A percentile compares a stretch with the other conserved stretches of the same genome.
Conservation (phyloP, 768 basidiomycete genomes). For the Epithele typhae region DNA sequence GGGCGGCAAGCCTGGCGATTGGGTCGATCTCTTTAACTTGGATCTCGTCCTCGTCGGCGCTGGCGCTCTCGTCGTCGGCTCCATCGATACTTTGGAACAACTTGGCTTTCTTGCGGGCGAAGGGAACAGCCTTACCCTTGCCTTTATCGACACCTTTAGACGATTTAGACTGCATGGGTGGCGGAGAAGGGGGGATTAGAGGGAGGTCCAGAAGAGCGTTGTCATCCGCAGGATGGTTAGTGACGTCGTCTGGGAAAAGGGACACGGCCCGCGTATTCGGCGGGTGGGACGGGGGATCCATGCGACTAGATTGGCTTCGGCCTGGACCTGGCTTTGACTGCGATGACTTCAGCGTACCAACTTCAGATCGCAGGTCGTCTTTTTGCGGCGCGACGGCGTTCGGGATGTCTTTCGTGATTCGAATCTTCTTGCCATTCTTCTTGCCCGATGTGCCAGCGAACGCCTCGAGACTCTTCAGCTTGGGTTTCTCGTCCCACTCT, state of each 20-base stretch:
- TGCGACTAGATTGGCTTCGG: background rate
- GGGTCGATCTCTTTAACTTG: slow-evolving; percentile 28
- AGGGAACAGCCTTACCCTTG: slow-evolving; percentile 35
- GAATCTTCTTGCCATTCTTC: too few relatives aligned
- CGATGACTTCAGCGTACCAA: slow-evolving; percentile 9
- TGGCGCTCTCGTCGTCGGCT: slow-evolving; percentile 21
- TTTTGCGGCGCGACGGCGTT: slow-evolving; percentile 19
- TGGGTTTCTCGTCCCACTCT: slow-evolving; percentile 15
- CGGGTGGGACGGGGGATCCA: slow-evolving; percentile 18
- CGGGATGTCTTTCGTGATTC: slow-evolving; percentile 11
- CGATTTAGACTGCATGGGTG: slow-evolving; percentile 19
- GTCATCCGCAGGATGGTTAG: slow-evolving; percentile 6
- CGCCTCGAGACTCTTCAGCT: slow-evolving; percentile 19
- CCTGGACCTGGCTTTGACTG: background rate
- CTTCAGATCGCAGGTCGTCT: slow-evolving; percentile 19
- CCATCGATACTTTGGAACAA: slow-evolving; percentile 30
- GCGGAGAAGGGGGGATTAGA: slow-evolving; percentile 70
- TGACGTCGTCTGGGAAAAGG: slow-evolving; percentile 26
- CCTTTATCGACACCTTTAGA: slow-evolving; percentile 21
- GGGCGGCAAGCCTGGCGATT: slow-evolving; percentile 15
- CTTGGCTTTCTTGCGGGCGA: slow-evolving; percentile 47
- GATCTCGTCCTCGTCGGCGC: slow-evolving; percentile 22
- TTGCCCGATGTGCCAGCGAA: slow-evolving; percentile 1
- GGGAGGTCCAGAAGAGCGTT: slow-evolving; percentile 21
- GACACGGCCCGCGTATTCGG: slow-evolving; percentile 43